A percentile compares a stretch with the other conserved stretches of the same genome.
These are phyloP conservation scores for Tolypocladium ophioglossoides DNA, from an alignment of 2,329 filamentous ascomycete genomes.

Conservation along the genomic window DNA sequence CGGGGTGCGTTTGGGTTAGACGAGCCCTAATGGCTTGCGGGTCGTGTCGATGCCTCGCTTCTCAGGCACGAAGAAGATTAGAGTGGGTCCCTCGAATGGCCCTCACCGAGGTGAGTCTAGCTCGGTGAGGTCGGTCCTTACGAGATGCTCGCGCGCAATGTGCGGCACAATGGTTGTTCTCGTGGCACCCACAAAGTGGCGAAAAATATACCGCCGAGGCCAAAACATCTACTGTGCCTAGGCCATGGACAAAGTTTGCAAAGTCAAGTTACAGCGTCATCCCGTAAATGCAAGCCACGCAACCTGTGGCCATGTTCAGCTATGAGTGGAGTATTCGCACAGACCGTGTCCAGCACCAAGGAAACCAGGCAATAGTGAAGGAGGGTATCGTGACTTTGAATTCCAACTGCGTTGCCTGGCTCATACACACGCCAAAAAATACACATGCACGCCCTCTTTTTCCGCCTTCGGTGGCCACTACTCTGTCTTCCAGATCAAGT, in stretches of 20 bases:
- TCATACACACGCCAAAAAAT: neutral
- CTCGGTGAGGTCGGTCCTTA: neutral
- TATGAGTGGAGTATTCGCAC: neutral
- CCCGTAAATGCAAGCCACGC: neutral
- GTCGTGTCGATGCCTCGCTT: conserved; percentile 8
- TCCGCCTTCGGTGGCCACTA: conserved; percentile 6
- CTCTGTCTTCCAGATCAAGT: conserved; percentile 47
- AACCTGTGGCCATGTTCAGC: neutral
- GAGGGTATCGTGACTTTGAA: conserved; percentile 1
- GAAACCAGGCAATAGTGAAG: neutral
- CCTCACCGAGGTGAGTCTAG: conserved; percentile 3
- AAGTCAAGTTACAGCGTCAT: neutral
- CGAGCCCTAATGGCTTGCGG: conserved; percentile 18
- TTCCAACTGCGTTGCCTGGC: neutral
- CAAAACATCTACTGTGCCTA: neutral
- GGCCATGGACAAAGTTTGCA: neutral
- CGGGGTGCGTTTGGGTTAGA: conserved; percentile 16
- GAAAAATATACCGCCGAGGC: neutral
- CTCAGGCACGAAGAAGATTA: conserved; percentile 6
- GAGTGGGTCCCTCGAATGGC: conserved; percentile 1
- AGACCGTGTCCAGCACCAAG: neutral
- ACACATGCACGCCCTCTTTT: neutral
- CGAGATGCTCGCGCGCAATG: neutral
- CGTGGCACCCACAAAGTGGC: neutral
- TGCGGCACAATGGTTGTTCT: neutral